Conservation (phyloP, 2,329 filamentous ascomycete genomes). For the Trematosphaeria pertusa region DNA sequence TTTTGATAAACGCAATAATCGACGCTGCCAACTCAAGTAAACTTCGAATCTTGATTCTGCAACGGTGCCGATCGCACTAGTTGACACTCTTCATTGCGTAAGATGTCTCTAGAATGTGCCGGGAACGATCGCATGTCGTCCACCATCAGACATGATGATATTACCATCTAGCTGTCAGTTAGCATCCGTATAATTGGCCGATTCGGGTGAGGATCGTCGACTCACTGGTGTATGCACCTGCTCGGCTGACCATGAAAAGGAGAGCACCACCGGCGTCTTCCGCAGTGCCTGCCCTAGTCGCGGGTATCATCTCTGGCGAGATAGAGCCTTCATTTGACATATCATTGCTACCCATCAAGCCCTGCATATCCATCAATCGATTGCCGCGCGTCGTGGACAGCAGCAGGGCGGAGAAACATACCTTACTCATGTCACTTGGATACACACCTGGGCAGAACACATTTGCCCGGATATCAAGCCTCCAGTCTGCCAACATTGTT, state of each 20-base stretch:
- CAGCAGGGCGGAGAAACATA: too few relatives aligned
- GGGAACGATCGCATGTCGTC: conserved; percentile 14
- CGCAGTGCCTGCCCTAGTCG: conserved; percentile 12
- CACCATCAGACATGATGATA: conserved; percentile 19
- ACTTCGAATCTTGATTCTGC: too few relatives aligned
- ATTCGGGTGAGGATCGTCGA: neutral
- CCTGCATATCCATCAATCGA: conserved; percentile 4
- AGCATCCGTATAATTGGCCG: neutral
- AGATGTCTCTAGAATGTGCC: too few relatives aligned
- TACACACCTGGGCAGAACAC: conserved; percentile 4
- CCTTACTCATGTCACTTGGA: conserved; percentile 19
- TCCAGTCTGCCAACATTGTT: conserved; percentile 18
- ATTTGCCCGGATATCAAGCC: neutral
- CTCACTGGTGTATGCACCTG: conserved; percentile 18
- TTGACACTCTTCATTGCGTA: too few relatives aligned
- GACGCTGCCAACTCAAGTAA: too few relatives aligned
- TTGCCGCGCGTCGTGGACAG: neutral
- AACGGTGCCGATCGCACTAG: too few relatives aligned
- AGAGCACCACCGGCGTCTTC: conserved; percentile 18
- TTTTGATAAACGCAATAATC: too few relatives aligned
- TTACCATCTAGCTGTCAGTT: conserved; percentile 12
- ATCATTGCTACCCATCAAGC: conserved; percentile 16
- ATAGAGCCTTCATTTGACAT: conserved; percentile 13
- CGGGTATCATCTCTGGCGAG: conserved; percentile 14
- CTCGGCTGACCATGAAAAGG: conserved; percentile 14